Conservation (phyloP, 2,329 filamentous ascomycete genomes). For the Elsinoe fawcettii region DNA sequence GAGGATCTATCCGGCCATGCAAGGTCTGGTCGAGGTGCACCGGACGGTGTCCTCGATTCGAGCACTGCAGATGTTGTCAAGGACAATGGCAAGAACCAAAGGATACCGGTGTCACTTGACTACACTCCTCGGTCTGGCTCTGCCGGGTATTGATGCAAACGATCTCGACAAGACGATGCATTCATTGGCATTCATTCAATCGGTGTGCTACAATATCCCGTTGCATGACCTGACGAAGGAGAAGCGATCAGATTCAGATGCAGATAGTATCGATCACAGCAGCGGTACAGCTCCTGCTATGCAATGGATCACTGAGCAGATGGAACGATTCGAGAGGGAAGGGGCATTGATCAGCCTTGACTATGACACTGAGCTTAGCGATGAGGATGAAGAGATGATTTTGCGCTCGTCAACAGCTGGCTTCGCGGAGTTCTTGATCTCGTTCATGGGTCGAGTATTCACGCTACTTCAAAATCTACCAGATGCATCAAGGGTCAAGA, state of each 20-base stretch:
- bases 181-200: constrained; percentile 89
- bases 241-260: constrained; percentile 22
- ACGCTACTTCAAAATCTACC: constrained; percentile 91
- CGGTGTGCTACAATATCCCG: constrained; percentile 91
- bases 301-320: constrained; percentile 88
- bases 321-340: constrained; percentile 86
- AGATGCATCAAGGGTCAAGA: constrained; percentile 78
- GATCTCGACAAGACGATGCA: constrained; percentile 94
- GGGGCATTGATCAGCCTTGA: constrained; percentile 79
- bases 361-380: constrained; percentile 71
- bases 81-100: constrained; percentile 84
- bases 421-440: constrained; percentile 84
- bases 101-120: constrained; percentile 97
- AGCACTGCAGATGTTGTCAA: constrained; percentile 83
- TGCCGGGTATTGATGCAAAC: constrained; percentile 95
- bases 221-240: constrained; percentile 71
- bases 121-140: constrained; percentile 78
- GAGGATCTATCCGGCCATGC: constrained; percentile 92
- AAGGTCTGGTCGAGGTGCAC: constrained; percentile 94
- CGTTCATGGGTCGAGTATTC: constrained; percentile 88
- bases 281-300: constrained; percentile 57
- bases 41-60: constrained; percentile 89
- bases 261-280: constrained; percentile 26
- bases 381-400: constrained; percentile 80
- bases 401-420: constrained; percentile 89